Percentiles rank a stretch among this genome's conserved stretches.
Conservation (phyloP, 306 rosid genomes). For the Cicer yamashitae region DNA sequence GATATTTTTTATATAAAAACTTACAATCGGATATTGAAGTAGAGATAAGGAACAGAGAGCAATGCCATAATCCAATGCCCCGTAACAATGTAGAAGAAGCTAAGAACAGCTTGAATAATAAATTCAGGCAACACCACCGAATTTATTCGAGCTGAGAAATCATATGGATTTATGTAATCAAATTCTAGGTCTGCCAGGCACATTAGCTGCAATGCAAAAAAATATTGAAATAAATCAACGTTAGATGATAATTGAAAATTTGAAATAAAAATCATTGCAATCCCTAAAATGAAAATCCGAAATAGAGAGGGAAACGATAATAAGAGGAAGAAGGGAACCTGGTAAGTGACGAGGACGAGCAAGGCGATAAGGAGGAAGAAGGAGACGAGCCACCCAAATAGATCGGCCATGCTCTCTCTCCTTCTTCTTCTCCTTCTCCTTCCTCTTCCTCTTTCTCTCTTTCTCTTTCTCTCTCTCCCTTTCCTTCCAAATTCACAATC, state of each 20-base stretch:
- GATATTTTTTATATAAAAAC: conserved; percentile 45
- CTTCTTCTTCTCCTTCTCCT: neutral
- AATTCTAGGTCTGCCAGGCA: conserved; percentile 95
- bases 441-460: neutral
- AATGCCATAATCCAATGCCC: conserved; percentile 90
- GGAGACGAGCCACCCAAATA: conserved; percentile 82
- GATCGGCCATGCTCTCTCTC: conserved; percentile 67
- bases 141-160: conserved; percentile 75
- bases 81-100: conserved; percentile 66
- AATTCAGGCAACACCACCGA: conserved; percentile 75
- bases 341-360: conserved; percentile 76
- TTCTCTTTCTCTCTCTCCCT: neutral
- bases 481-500: conserved; percentile 13
- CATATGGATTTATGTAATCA: conserved; percentile 94
- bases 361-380: conserved; percentile 81
- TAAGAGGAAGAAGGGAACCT: conserved; percentile 52
- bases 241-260: neutral
- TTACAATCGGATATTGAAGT: conserved; percentile 71
- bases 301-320: neutral
- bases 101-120: conserved; percentile 61
- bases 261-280: neutral
- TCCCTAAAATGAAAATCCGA: neutral
- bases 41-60: conserved; percentile 71
- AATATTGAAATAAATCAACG: conserved; percentile 20
- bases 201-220: conserved; percentile 75